A percentile compares a stretch with the other conserved stretches of the same genome.
Evolutionary conservation across 2,329 filamentous ascomycete genomes (phyloP).

Genomic region (Pyricularia pennisetigena): DNA sequence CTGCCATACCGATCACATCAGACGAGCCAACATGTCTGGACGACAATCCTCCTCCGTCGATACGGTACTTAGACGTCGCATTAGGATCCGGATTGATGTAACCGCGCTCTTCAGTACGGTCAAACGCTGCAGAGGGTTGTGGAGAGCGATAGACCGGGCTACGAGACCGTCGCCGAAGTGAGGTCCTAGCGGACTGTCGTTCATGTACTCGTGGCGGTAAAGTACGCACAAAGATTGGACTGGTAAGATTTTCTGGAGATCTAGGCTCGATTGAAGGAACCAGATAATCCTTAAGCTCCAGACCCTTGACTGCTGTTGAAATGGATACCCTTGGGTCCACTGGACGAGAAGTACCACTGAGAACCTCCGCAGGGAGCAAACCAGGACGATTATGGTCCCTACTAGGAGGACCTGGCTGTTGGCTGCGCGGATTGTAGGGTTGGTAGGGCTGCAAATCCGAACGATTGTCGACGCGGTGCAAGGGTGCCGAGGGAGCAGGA

Average conservation of each 20-base stretch:
- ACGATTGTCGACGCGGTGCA: background rate
- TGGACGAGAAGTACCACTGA: background rate
- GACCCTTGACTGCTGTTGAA: background rate
- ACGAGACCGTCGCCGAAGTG: background rate
- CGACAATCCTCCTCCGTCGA: background rate
- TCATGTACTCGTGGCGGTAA: conserved; percentile 7
- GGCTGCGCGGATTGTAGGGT: background rate
- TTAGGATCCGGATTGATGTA: background rate
- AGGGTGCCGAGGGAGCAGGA: background rate
- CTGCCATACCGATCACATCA: background rate
- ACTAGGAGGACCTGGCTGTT: background rate
- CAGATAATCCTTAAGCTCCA: conserved; percentile 29
- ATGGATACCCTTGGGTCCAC: background rate
- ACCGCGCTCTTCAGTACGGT: background rate
- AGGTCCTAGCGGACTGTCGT: background rate
- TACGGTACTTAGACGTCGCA: background rate
- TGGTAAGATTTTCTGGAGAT: conserved; percentile 20
- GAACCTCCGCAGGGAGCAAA: background rate
- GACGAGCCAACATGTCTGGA: background rate
- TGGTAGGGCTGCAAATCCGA: background rate
- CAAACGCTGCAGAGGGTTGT: background rate
- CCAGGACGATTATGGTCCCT: background rate
- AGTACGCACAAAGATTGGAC: conserved; percentile 11
- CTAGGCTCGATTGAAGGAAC: conserved; percentile 35
- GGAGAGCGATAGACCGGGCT: background rate